A percentile compares a stretch with the other conserved stretches of the same genome.
Evolutionary conservation across 345 rosid genomes (phyloP).

Genomic region (Noccaea caerulescens): DNA sequence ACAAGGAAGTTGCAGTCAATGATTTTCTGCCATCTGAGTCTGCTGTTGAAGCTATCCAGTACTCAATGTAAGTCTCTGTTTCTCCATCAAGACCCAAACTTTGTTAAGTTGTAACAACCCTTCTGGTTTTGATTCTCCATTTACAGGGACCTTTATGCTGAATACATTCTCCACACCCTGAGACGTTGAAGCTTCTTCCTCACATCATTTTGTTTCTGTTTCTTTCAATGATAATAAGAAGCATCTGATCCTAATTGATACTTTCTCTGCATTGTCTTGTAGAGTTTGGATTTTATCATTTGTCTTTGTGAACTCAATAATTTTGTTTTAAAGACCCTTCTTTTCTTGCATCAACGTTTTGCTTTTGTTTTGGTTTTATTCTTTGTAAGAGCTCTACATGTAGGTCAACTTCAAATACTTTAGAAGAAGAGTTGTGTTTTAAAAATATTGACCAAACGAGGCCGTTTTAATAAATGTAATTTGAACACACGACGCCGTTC

Average conservation of each 20-base stretch:
- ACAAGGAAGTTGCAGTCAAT: constrained; percentile 96
- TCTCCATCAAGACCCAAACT: constrained; percentile 18
- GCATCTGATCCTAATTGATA: constrained; percentile 1
- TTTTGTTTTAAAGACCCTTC: constrained; percentile 2
- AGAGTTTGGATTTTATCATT: constrained; percentile 11
- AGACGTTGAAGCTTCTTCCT: constrained; percentile 53
- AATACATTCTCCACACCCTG: constrained; percentile 75
- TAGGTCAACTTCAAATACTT: background rate
- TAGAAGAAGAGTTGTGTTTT: background rate
- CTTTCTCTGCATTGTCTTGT: constrained; percentile 15
- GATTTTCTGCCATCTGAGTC: constrained; percentile 70
- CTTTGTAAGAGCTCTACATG: background rate
- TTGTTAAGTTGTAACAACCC: background rate
- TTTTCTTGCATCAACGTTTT: background rate
- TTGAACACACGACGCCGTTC: no score
- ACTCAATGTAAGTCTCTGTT: constrained; percentile 74
- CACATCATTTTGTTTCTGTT: constrained; percentile 29
- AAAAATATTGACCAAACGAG: no score
- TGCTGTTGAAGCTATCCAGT: constrained; percentile 77
- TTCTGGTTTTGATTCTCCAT: constrained; percentile 1
- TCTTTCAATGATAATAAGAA: constrained; percentile 28
- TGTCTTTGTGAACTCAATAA: constrained; percentile 19
- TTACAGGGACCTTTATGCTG: constrained; percentile 92
- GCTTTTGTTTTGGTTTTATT: background rate
- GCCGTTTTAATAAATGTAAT: no score